Evolutionary conservation across 352 stramenopile species (phyloP).

Genomic region (Pythium aquatile): DNA sequence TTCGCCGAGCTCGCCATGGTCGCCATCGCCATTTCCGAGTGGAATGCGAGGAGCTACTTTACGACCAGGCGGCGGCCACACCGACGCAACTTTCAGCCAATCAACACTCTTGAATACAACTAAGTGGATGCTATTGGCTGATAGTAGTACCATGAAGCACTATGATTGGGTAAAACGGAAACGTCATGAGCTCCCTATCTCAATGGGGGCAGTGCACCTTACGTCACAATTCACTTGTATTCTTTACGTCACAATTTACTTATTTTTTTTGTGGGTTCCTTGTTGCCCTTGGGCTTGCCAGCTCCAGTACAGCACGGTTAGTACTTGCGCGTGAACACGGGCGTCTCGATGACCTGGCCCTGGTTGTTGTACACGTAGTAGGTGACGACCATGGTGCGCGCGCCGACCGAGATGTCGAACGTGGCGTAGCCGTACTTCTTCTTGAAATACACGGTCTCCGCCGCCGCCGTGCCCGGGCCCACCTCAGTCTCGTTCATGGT

Average conservation of each 20-base stretch:
- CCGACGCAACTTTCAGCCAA: not conserved
- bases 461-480: constrained; percentile 26
- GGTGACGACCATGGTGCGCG: constrained; percentile 30
- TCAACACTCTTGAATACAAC: no score
- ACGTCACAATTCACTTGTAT: no score
- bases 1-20: constrained; percentile 19
- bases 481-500: constrained; percentile 30
- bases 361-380: constrained; percentile 40
- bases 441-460: constrained; percentile 34
- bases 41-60: not conserved
- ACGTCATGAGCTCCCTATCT: no score
- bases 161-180: no score
- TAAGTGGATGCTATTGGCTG: no score
- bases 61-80: not conserved
- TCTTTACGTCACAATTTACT: not conserved
- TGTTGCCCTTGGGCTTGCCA: not conserved
- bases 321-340: constrained; percentile 31
- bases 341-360: constrained; percentile 31
- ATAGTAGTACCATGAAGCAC: no score
- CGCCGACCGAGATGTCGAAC: constrained; percentile 31
- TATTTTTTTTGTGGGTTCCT: no score
- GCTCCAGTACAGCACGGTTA: not conserved
- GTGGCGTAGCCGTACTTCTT: constrained; percentile 39
- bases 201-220: no score
- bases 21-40: constrained; percentile 9